These are phyloP conservation scores for Paracamarosporium sp. DNA, from an alignment of 2,329 filamentous ascomycete genomes.

Conservation along the genomic window DNA sequence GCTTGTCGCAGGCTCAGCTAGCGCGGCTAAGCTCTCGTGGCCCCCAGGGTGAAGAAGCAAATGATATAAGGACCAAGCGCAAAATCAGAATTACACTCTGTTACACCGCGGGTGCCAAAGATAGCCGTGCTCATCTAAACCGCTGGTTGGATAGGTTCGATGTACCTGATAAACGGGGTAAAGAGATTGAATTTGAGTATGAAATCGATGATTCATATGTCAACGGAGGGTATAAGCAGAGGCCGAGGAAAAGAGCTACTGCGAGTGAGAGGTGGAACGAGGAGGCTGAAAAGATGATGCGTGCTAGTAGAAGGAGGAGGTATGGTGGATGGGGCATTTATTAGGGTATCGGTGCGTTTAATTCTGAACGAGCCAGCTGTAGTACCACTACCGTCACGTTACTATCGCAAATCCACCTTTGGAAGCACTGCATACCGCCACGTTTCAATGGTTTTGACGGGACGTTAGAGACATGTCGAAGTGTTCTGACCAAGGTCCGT, in stretches of 20 bases:
- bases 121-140: background rate
- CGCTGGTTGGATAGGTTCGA: constrained; percentile 1
- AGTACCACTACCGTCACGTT: no score
- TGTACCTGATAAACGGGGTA: background rate
- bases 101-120: background rate
- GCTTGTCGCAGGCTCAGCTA: constrained; percentile 19
- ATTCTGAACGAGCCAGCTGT: no score
- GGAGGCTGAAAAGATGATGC: background rate
- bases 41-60: background rate
- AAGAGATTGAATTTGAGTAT: constrained; percentile 2
- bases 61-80: background rate
- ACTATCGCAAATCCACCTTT: no score
- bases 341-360: background rate
- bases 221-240: background rate
- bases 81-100: background rate
- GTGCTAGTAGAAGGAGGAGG: background rate
- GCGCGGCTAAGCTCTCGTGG: background rate
- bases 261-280: constrained; percentile 2
- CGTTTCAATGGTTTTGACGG: no score
- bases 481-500: background rate
- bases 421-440: no score
- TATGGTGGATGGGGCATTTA: background rate
- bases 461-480: background rate
- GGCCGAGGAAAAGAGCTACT: background rate
- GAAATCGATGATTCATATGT: background rate